phyloP scores from a whole-genome alignment of 2,329 filamentous ascomycete species.

The Alternaria triticimaculans region DNA sequence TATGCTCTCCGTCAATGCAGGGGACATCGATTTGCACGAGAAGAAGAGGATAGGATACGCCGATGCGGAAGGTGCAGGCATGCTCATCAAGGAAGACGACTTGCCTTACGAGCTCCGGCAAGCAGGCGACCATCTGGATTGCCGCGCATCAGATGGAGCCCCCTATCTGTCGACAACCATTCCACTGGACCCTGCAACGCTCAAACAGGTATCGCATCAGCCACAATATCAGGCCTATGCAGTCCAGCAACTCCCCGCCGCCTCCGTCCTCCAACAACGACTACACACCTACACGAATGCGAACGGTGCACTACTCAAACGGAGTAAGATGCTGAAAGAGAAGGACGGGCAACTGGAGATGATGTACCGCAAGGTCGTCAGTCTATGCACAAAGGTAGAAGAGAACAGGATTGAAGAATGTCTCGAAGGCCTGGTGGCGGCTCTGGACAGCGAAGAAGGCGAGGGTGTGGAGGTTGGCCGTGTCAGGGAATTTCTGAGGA shows the following conservation, averaged over 20 bases:
- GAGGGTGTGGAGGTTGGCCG: conserved; percentile 75
- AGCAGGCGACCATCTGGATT: conserved; percentile 35
- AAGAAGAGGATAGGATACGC: conserved; percentile 55
- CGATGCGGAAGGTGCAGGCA: conserved; percentile 48
- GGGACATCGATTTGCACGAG: conserved; percentile 50
- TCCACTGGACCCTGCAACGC: conserved; percentile 24
- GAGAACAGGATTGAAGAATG: conserved; percentile 82
- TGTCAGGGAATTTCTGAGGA: conserved; percentile 78
- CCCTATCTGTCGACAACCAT: conserved; percentile 38
- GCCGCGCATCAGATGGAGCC: conserved; percentile 38
- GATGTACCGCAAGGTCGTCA: conserved; percentile 87
- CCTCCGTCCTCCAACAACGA: conserved; percentile 64
- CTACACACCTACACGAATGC: conserved; percentile 74
- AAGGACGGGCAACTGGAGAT: conserved; percentile 83
- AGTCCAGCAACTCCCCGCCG: conserved; percentile 26
- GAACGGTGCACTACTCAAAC: conserved; percentile 70
- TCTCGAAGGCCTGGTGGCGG: conserved; percentile 79
- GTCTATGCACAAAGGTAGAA: conserved; percentile 80
- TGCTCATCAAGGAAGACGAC: conserved; percentile 36
- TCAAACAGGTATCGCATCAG: conserved; percentile 40
- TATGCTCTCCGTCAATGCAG: conserved; percentile 56
- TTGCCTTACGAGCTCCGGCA: conserved; percentile 39
- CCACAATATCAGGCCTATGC: conserved; percentile 15
- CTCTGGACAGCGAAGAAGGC: conserved; percentile 82
- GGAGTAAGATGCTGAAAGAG: conserved; percentile 74